Percentiles rank a stretch among this genome's conserved stretches.
These are phyloP conservation scores for Suillus weaverae DNA, from an alignment of 768 basidiomycete species.

Conservation along the genomic window DNA sequence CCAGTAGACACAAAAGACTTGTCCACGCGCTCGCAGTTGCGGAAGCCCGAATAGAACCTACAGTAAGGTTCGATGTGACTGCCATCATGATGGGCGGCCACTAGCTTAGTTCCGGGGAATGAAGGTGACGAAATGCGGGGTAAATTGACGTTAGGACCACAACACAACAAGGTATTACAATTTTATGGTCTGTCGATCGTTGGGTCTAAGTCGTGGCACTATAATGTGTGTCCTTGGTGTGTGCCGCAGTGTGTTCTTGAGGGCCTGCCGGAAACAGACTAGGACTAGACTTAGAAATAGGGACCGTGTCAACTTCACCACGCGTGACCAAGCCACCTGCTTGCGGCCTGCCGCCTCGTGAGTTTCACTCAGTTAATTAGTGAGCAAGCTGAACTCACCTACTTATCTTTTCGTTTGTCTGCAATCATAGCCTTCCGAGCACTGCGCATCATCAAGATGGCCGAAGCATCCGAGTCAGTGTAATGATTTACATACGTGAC, in stretches of 20 bases:
- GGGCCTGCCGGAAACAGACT: background rate
- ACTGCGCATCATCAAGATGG: slow-evolving; percentile 23
- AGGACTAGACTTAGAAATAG: background rate
- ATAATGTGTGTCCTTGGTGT: background rate
- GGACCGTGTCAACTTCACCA: background rate
- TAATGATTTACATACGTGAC: background rate
- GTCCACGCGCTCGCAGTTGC: background rate
- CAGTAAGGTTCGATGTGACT: background rate
- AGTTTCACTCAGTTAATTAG: background rate
- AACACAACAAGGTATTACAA: background rate
- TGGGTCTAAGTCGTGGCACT: background rate
- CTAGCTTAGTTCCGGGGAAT: slow-evolving; percentile 4
- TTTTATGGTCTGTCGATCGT: background rate
- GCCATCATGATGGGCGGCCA: background rate
- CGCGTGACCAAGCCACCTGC: background rate
- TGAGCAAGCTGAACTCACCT: background rate
- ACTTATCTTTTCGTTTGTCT: background rate
- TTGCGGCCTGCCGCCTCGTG: background rate
- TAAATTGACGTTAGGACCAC: too few relatives aligned
- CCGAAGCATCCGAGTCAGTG: slow-evolving; percentile 28
- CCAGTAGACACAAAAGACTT: background rate
- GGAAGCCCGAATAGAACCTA: background rate
- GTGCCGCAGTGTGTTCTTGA: background rate
- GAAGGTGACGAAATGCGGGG: background rate
- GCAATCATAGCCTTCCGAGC: slow-evolving; percentile 1